Percentiles rank a stretch among this genome's conserved stretches.
These are phyloP conservation scores for Neurospora terricola DNA, from an alignment of 495 filamentous ascomycete species.

Conservation along the genomic window DNA sequence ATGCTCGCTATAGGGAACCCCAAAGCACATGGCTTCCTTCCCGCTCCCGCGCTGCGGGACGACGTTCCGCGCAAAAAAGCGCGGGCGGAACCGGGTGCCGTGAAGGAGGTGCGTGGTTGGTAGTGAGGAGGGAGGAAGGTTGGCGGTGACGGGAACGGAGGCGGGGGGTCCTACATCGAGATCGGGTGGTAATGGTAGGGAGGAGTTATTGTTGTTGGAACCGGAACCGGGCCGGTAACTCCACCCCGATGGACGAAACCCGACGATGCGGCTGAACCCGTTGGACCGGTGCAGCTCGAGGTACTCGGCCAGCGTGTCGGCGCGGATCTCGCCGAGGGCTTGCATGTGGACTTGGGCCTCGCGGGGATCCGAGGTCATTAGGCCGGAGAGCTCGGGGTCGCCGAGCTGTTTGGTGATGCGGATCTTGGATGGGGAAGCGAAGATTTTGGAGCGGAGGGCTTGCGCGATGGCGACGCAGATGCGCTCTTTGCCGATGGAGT, in stretches of 20 bases:
- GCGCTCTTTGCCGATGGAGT: constrained; percentile 95
- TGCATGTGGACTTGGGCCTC: constrained; percentile 98
- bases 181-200: neutral
- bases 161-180: neutral
- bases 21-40: constrained; percentile 67
- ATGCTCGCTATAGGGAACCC: constrained; percentile 92
- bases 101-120: constrained; percentile 53
- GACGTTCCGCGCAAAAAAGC: constrained; percentile 55
- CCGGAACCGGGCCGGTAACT: constrained; percentile 55
- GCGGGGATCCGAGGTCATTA: constrained; percentile 67
- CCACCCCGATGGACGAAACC: constrained; percentile 88
- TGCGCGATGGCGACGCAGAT: constrained; percentile 87
- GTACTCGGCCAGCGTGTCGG: constrained; percentile 83
- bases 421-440: constrained; percentile 70
- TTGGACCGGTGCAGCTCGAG: constrained; percentile 62
- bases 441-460: constrained; percentile 84
- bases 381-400: constrained; percentile 66
- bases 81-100: constrained; percentile 59
- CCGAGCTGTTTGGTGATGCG: constrained; percentile 76
- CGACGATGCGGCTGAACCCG: constrained; percentile 72
- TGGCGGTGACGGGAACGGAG: constrained; percentile 16
- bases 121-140: constrained; percentile 23
- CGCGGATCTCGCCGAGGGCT: constrained; percentile 78
- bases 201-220: neutral
- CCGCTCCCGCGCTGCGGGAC: constrained; percentile 71